phyloP scores from a whole-genome alignment of 1,139 yeast genomes.

The Zygoascus hellenicus region DNA sequence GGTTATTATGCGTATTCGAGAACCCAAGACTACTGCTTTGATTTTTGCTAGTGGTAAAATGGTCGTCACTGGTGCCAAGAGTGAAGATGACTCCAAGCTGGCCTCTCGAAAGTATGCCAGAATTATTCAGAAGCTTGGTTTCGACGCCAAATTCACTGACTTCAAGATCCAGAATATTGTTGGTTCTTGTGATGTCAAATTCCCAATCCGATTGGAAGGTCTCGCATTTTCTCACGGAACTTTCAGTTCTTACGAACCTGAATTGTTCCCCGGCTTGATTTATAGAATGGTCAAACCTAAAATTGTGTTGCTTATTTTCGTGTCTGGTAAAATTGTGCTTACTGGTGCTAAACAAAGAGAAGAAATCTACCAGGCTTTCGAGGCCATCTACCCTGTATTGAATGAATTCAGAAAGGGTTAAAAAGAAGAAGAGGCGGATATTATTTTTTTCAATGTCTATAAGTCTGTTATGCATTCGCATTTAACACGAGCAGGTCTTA shows the following conservation, averaged over 20 bases:
- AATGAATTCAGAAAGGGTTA: slow-evolving; percentile 90
- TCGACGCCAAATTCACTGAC: slow-evolving; percentile 86
- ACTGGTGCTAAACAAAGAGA: slow-evolving; percentile 99
- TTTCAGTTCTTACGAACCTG: slow-evolving; percentile 98
- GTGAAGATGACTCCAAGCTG: slow-evolving; percentile 94
- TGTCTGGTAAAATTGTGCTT: slow-evolving; percentile 93
- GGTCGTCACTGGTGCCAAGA: slow-evolving; percentile 99
- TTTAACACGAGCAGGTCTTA: slow-evolving; percentile 1
- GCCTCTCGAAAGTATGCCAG: slow-evolving; percentile 98
- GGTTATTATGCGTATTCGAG: slow-evolving; percentile 98
- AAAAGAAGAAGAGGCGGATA: too few relatives aligned
- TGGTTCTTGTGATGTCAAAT: slow-evolving; percentile 94
- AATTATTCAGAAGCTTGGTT: slow-evolving; percentile 95
- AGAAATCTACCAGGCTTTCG: slow-evolving; percentile 96
- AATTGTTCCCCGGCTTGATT: slow-evolving; percentile 94
- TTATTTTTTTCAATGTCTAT: too few relatives aligned
- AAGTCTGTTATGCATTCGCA: too few relatives aligned
- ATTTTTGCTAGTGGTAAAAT: slow-evolving; percentile 98
- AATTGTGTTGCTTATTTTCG: slow-evolving; percentile 90
- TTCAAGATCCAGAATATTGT: slow-evolving; percentile 97
- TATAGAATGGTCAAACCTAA: slow-evolving; percentile 99
- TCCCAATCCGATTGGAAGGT: slow-evolving; percentile 96
- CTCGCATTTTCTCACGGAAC: slow-evolving; percentile 98
- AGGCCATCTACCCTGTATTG: slow-evolving; percentile 95
- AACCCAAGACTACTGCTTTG: slow-evolving; percentile 96